Evolutionary conservation across 1,139 yeast genomes (phyloP).

Genomic region (Magnusiomyces tetraspermus): DNA sequence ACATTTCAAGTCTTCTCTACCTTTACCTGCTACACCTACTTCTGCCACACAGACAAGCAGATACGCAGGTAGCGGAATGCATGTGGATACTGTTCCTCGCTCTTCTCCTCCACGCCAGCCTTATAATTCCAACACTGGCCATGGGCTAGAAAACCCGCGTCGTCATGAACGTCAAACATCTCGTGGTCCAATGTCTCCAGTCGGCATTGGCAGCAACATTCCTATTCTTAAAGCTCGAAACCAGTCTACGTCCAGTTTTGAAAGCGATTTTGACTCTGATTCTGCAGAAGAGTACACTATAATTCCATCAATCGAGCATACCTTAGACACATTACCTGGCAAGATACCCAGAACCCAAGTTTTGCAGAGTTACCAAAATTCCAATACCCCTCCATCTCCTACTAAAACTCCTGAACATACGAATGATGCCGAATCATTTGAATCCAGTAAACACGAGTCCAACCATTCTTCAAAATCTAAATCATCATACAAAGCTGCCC

Average conservation of each 20-base stretch:
- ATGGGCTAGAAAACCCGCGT: neutral
- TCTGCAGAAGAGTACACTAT: neutral
- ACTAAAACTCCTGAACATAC: too few relatives aligned
- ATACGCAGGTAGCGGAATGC: neutral
- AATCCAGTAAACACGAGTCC: neutral
- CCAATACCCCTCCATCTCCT: neutral
- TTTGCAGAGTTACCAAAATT: neutral
- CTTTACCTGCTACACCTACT: constrained; percentile 13
- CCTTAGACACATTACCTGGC: neutral
- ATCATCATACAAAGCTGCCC: constrained; percentile 40
- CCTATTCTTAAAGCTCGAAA: neutral
- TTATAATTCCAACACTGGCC: neutral
- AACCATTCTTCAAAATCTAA: neutral
- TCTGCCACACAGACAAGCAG: neutral
- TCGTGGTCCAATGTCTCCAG: neutral
- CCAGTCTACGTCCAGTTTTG: neutral
- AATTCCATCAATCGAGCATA: neutral
- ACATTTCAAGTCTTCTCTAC: constrained; percentile 27
- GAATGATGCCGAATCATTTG: too few relatives aligned
- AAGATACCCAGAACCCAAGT: neutral
- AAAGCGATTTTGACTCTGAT: neutral
- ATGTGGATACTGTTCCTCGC: neutral
- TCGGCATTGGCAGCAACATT: neutral
- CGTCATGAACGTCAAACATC: neutral
- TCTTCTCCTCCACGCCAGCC: neutral